These are phyloP conservation scores for Powellomyces hirtus DNA, from an alignment of 192 early-diverging fungal genomes.

Conservation along the genomic window DNA sequence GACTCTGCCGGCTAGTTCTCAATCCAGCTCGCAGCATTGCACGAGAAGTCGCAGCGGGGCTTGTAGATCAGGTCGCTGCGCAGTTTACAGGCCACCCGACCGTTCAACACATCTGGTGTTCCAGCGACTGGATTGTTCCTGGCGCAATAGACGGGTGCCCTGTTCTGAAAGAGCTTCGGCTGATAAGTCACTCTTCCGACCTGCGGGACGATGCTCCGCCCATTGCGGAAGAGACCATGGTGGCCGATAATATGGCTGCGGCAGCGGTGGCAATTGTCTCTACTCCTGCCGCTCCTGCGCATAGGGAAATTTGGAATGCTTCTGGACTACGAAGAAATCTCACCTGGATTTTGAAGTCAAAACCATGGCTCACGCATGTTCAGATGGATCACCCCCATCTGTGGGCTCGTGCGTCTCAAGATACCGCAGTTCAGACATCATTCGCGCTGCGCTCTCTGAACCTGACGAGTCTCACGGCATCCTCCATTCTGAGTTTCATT, in stretches of 20 bases:
- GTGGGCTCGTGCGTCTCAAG: not conserved
- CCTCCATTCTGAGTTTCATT: not conserved
- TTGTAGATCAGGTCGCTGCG: not conserved
- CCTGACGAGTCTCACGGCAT: conserved; percentile 1
- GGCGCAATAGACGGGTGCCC: conserved; percentile 13
- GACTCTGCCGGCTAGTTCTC: not conserved
- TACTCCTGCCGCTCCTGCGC: not conserved
- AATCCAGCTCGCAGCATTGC: not conserved
- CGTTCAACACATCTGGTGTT: not conserved
- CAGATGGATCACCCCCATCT: conserved; percentile 1
- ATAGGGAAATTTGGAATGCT: not conserved
- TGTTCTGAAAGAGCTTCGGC: not conserved
- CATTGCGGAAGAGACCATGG: not conserved
- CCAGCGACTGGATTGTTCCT: conserved; percentile 8
- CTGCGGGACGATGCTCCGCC: not conserved
- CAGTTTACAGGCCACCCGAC: conserved; percentile 11
- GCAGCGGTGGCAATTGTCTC: no score
- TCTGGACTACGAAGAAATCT: not conserved
- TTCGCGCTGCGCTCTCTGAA: not conserved
- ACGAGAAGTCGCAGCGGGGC: not conserved
- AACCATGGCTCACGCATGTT: not conserved
- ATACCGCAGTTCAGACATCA: not conserved
- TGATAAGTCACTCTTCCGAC: not conserved
- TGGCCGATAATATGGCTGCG: no score
- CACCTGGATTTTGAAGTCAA: not conserved